Evolutionary conservation across 1,139 yeast genomes (phyloP), one percentile per base, ranked within the genome.

Genomic region (Pichia sp.): DNA sequence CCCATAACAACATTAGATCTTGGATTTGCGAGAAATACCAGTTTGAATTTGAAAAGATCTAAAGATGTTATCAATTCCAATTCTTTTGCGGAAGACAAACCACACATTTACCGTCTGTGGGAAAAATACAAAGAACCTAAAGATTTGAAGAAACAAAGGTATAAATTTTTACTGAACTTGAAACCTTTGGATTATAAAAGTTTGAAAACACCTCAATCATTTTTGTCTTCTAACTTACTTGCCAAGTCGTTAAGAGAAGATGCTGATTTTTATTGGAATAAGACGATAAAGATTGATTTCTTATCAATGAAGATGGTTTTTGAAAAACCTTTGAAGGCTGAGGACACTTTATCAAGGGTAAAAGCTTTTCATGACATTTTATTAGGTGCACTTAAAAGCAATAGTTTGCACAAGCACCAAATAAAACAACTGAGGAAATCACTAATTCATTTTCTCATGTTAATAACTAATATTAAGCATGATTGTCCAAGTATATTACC

Each of bases 371-470:
- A 54, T 45, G 59, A 44, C 16, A 44, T 29, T 44, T 59, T 44
- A 4, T 54, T 29, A 11, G 44, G 38, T 40, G 51, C 47, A 13
- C 54, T 50, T 44, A 47, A 32, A 44, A 34, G 13, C 7, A 52
- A 15, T 19, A 31, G 15, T 23, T 41, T 61, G 1, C 43, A 29
- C 7, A 45, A 47, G 4, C 48, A 50, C 0, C 38, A 49, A 1
- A 47, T 61, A 5, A 50, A 46, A 6, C 52, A 57, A 44, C 13
- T 65, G 1, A 55, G 70, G 45, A 63, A 60, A 45, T 49, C 59
- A 4, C 58, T 65, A 30, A 64, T 67, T 8, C 54, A 62, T 34
- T 16, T 65, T 26, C 38, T 63, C 5, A 65, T 63, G 52, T 45
- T 66, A n/a, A 30, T 59, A 1, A 65, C 66, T 62, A 61, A 57